Conservation (phyloP, 129 eudicot species). For the Solidago caesia region DNA sequence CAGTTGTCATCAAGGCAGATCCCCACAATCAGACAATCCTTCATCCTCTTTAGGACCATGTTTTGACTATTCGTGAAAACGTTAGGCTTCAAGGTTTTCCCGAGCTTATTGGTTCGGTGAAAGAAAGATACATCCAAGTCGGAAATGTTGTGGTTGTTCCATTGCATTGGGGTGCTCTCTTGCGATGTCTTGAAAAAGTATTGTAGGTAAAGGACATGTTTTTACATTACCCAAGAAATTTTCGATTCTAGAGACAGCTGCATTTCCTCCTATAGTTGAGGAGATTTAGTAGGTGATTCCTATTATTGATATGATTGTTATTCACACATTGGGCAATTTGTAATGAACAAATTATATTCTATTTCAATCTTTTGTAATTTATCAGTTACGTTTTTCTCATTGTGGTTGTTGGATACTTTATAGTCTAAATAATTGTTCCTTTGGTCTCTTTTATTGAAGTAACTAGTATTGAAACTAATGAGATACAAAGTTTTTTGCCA, state of each 20-base stretch:
- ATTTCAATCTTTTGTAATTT: too few relatives aligned
- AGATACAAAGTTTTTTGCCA: too few relatives aligned
- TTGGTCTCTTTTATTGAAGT: too few relatives aligned
- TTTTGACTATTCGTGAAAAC: slow-evolving; percentile 61
- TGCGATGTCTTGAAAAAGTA: slow-evolving; percentile 51
- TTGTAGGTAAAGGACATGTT: slow-evolving; percentile 29
- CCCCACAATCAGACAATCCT: slow-evolving; percentile 81
- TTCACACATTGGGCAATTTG: neutral
- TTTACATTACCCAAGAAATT: slow-evolving; percentile 44
- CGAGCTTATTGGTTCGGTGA: slow-evolving; percentile 59
- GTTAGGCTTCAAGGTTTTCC: slow-evolving; percentile 85
- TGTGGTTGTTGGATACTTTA: too few relatives aligned
- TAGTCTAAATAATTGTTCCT: too few relatives aligned
- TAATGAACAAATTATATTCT: neutral
- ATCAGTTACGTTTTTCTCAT: too few relatives aligned
- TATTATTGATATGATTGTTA: too few relatives aligned
- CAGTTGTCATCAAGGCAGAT: slow-evolving; percentile 79
- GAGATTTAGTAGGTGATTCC: neutral
- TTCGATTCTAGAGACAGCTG: slow-evolving; percentile 21
- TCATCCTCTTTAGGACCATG: slow-evolving; percentile 68
- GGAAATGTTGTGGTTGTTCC: slow-evolving; percentile 90
- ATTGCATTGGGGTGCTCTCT: slow-evolving; percentile 64
- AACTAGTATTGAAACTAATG: too few relatives aligned
- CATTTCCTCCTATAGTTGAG: slow-evolving; percentile 14
- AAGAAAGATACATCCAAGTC: slow-evolving; percentile 78